Percentiles rank a stretch among this genome's conserved stretches.
Conservation (phyloP, 768 basidiomycete genomes). For the Boletales sp. region DNA sequence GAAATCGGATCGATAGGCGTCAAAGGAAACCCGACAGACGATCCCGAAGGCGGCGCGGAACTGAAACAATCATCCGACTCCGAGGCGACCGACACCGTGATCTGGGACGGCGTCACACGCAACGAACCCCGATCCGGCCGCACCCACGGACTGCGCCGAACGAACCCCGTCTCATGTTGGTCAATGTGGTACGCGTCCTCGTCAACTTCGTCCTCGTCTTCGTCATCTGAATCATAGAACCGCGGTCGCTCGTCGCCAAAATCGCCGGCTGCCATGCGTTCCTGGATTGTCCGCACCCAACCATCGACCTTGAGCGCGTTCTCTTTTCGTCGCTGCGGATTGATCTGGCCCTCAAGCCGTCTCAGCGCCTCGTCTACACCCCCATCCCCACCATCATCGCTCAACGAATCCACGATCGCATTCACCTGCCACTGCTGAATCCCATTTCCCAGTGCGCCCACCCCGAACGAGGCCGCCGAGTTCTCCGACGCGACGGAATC, state of each 20-base stretch:
- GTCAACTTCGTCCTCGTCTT: slow-evolving; percentile 30
- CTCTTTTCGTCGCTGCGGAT: slow-evolving; percentile 63
- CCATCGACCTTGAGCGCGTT: slow-evolving; percentile 76
- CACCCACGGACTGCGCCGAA: slow-evolving; percentile 5
- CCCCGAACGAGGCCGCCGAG: slow-evolving; percentile 35
- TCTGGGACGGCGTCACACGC: slow-evolving; percentile 18
- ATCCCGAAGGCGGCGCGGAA: slow-evolving; percentile 13
- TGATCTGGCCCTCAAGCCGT: slow-evolving; percentile 83
- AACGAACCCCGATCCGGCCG: slow-evolving; percentile 3
- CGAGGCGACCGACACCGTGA: slow-evolving; percentile 17
- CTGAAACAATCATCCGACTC: slow-evolving; percentile 25
- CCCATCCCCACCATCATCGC: slow-evolving; percentile 70
- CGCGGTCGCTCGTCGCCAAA: slow-evolving; percentile 60
- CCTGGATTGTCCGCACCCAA: slow-evolving; percentile 73
- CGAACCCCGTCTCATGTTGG: slow-evolving; percentile 30
- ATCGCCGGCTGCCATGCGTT: slow-evolving; percentile 61
- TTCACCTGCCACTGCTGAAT: slow-evolving; percentile 85
- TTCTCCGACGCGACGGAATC: slow-evolving; percentile 54
- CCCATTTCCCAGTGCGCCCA: slow-evolving; percentile 32
- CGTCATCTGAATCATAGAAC: slow-evolving; percentile 47
- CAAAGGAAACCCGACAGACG: slow-evolving; percentile 10
- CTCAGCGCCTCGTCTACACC: slow-evolving; percentile 81
- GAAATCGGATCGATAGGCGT: slow-evolving; percentile 12
- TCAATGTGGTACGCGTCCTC: slow-evolving; percentile 27
- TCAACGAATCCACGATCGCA: slow-evolving; percentile 69